Conservation (phyloP, 768 basidiomycete genomes). For the Clitopilus passeckerianus region DNA sequence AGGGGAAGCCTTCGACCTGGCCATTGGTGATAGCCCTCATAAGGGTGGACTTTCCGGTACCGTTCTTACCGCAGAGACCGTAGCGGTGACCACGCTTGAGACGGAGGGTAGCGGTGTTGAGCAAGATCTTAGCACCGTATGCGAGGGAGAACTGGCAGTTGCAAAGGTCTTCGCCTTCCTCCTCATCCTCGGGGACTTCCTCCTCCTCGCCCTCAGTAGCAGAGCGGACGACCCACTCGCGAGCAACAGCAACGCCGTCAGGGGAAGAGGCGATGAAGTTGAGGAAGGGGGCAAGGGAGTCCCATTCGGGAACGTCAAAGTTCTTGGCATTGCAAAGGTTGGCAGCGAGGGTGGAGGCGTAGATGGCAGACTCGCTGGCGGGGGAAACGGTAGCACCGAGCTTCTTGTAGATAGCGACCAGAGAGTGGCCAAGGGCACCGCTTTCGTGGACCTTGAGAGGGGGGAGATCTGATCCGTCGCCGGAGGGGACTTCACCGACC, state of each 20-base stretch:
- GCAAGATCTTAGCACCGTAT: constrained; percentile 97
- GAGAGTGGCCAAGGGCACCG: constrained; percentile 56
- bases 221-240: constrained; percentile 88
- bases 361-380: constrained; percentile 56
- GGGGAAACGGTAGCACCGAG: constrained; percentile 54
- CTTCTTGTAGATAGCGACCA: constrained; percentile 85
- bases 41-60: constrained; percentile 94
- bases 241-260: constrained; percentile 61
- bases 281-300: constrained; percentile 72
- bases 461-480: constrained; percentile 90
- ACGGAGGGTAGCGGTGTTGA: constrained; percentile 94
- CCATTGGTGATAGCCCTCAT: constrained; percentile 92
- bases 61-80: constrained; percentile 97
- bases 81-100: constrained; percentile 99
- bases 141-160: constrained; percentile 99
- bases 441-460: constrained; percentile 76
- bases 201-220: constrained; percentile 72
- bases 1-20: constrained; percentile 98
- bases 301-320: constrained; percentile 89
- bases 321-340: constrained; percentile 88
- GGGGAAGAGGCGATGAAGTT: constrained; percentile 58
- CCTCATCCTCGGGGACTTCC: constrained; percentile 79
- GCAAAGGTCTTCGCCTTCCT: constrained; percentile 98
- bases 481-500: constrained; percentile 85
- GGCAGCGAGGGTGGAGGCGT: constrained; percentile 76